Evolutionary conservation across 495 filamentous ascomycete species (phyloP).

Genomic region (Margaritispora aquatica): DNA sequence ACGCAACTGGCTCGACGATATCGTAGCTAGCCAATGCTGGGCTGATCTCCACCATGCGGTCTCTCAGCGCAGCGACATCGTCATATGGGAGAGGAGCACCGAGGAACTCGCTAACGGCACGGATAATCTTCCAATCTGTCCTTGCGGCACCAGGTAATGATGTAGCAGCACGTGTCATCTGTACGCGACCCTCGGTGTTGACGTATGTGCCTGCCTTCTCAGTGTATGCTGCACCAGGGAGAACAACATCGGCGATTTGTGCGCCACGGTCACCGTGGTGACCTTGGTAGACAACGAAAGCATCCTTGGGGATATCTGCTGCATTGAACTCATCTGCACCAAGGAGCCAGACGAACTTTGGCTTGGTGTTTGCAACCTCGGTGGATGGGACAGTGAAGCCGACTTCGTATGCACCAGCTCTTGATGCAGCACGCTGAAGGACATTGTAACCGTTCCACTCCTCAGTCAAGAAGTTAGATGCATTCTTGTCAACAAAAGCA

Average conservation of each 20-base stretch:
- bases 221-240: slow-evolving; percentile 91
- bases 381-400: slow-evolving; percentile 83
- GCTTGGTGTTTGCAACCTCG: slow-evolving; percentile 68
- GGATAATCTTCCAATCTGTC: slow-evolving; percentile 98
- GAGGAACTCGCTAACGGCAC: slow-evolving; percentile 86
- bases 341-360: slow-evolving; percentile 95
- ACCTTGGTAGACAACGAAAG: slow-evolving; percentile 95
- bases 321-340: slow-evolving; percentile 85
- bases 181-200: slow-evolving; percentile 94
- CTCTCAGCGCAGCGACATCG: slow-evolving; percentile 76
- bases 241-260: slow-evolving; percentile 85
- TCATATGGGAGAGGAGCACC: slow-evolving; percentile 84
- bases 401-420: slow-evolving; percentile 88
- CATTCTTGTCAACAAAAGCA: slow-evolving; percentile 84
- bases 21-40: slow-evolving; percentile 86
- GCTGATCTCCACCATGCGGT: slow-evolving; percentile 92
- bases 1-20: slow-evolving; percentile 69
- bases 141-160: slow-evolving; percentile 79
- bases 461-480: slow-evolving; percentile 74
- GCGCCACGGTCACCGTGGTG: slow-evolving; percentile 95
- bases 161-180: slow-evolving; percentile 85
- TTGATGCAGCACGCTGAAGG: slow-evolving; percentile 86
- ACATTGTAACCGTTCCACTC: slow-evolving; percentile 99
- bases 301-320: slow-evolving; percentile 81
- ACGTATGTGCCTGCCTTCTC: slow-evolving; percentile 96